These are phyloP conservation scores for Tillandsia leiboldiana DNA, from an alignment of 176 grass and related monocot genomes.

Conservation along the genomic window DNA sequence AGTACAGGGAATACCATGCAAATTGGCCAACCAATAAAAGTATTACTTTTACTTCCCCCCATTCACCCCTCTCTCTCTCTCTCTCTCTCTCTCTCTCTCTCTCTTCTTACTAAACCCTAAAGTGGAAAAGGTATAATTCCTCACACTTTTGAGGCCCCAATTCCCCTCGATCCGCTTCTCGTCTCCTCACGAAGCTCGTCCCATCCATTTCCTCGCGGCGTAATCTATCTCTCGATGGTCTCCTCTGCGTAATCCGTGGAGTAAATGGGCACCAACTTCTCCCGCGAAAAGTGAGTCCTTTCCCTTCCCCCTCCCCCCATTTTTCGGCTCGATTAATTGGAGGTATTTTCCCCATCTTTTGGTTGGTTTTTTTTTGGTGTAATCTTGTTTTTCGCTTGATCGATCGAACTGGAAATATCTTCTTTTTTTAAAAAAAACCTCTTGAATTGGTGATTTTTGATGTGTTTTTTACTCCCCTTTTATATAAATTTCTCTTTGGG, in stretches of 20 bases:
- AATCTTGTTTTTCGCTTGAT: not conserved
- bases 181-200: not conserved
- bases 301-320: not conserved
- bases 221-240: not conserved
- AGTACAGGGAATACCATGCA: no score
- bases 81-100: not conserved
- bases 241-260: not conserved
- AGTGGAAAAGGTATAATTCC: not conserved
- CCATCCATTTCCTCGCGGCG: not conserved
- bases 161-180: not conserved
- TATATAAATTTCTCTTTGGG: not conserved
- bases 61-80: not conserved
- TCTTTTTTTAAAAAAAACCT: not conserved
- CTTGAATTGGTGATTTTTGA: not conserved
- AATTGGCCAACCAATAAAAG: no score
- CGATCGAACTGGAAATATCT: not conserved
- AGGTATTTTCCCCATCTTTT: not conserved
- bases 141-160: not conserved
- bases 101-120: conserved; percentile 2
- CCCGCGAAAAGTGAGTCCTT: not conserved
- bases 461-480: not conserved
- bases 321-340: not conserved
- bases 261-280: not conserved
- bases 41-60: not conserved
- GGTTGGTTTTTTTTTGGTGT: not conserved